Percentiles rank a stretch among this genome's conserved stretches.
Conservation (phyloP, 1,284 basidiomycete genomes). For the Ceratobasidium sp. region DNA sequence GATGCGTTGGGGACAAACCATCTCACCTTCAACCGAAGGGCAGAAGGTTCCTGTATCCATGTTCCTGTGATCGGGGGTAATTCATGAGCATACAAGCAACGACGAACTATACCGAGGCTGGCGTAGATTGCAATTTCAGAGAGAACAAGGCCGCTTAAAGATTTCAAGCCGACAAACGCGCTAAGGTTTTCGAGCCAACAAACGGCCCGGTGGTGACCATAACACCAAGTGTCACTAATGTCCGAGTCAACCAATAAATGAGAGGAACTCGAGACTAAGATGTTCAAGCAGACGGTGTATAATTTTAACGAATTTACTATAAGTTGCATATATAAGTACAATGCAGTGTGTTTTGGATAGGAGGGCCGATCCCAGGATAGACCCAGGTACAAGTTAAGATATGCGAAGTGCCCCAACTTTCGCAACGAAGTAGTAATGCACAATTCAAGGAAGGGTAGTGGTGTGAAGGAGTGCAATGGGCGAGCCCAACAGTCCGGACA, state of each 20-base stretch:
- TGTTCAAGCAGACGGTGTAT: slow-evolving; percentile 29
- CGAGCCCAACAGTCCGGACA: slow-evolving; percentile 26
- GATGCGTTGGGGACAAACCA: neutral
- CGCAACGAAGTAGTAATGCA: slow-evolving; percentile 22
- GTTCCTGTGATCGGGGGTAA: slow-evolving; percentile 16
- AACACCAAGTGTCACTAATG: no score
- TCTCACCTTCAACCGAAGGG: slow-evolving; percentile 5
- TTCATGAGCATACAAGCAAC: neutral
- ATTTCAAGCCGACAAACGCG: slow-evolving; percentile 20
- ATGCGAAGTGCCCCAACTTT: slow-evolving; percentile 23
- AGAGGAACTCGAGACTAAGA: neutral
- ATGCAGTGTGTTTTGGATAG: slow-evolving; percentile 34
- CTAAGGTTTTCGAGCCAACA: no score
- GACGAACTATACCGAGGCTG: neutral
- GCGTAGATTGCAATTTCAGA: no score
- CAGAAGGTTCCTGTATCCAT: slow-evolving; percentile 25
- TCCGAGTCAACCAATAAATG: no score
- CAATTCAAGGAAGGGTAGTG: slow-evolving; percentile 33
- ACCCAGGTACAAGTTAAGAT: slow-evolving; percentile 27
- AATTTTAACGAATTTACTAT: slow-evolving; percentile 10
- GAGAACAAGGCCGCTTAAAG: neutral
- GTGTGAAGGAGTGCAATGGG: slow-evolving; percentile 30
- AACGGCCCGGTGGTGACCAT: no score
- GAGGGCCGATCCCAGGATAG: neutral
- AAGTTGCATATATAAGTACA: slow-evolving; percentile 36